Evolutionary conservation across 106 monocot species (phyloP), one percentile per base, ranked within the genome.

Genomic region (Dioscorea dumetorum): DNA sequence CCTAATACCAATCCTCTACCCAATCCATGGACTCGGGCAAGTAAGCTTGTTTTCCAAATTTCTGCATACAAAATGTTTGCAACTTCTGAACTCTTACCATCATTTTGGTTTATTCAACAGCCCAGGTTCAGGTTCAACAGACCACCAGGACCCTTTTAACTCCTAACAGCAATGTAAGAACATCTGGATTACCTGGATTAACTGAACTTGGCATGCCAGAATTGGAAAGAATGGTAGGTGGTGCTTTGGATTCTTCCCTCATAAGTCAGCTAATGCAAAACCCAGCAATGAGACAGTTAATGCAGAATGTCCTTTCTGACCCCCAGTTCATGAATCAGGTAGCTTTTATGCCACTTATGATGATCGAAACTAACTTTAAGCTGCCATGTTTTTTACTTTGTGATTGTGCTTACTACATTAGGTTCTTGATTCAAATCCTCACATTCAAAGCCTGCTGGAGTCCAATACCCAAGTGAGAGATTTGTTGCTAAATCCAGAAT

Each of bases 1-100:
- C 95, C 95, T 67, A 95, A 95, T 69, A 89, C 84, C 50, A 86
- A 86, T 48, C 95, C 95, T 23, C 88, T 95, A 63, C 95, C 95
- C 8, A 95, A 95, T 76, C 95, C 95, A 64, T 95, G 95, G 95
- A 75, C 68, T 41, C 65, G 62, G 74, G 69, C 79, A 74, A 51
- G 91, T 91, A 76, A 72, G 53, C 58, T 50, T 68, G 12, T 71
- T 28, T 18, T n/a, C 57, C 11, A 9, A 49, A 61, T 28, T 64
- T 60, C 7, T 73, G n/a, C 54, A 31, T 8, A 13, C 4, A 58
- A 32, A 20, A 20, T 56, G 51, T 66, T 52, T 24, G 22, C 11
- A 2, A 41, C 41, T 41, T 41, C 5, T 1, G 33, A 24, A 31
- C 0, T 18, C 34, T 69, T 12, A 15, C 58, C 28, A 60, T 49